These are phyloP conservation scores for Pseudocercospora pini-densiflorae DNA, from an alignment of 2,329 filamentous ascomycete genomes.

Conservation along the genomic window DNA sequence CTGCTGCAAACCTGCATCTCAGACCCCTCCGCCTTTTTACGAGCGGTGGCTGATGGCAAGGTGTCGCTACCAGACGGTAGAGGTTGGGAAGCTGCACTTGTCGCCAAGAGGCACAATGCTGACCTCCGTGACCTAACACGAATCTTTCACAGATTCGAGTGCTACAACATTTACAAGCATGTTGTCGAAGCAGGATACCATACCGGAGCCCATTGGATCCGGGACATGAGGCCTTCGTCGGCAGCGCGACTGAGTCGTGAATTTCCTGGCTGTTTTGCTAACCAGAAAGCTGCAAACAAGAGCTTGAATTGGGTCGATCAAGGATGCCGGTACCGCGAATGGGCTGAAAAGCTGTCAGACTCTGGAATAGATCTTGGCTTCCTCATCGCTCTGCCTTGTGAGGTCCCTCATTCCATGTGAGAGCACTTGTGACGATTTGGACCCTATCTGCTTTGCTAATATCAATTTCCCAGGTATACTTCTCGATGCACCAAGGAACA, in stretches of 20 bases:
- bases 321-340: constrained; percentile 12
- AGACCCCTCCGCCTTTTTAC: constrained; percentile 5
- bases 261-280: not conserved
- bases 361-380: constrained; percentile 1
- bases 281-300: constrained; percentile 13
- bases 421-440: not conserved
- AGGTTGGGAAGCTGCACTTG: constrained; percentile 16
- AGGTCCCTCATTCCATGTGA: constrained; percentile 12
- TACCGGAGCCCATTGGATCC: constrained; percentile 12
- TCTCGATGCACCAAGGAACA: constrained; percentile 13
- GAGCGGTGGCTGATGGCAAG: constrained; percentile 1
- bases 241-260: not conserved
- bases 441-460: not conserved
- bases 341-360: constrained; percentile 4
- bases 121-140: constrained; percentile 9
- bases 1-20: constrained; percentile 8
- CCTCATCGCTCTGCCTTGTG: constrained; percentile 10
- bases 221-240: constrained; percentile 5
- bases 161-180: constrained; percentile 17
- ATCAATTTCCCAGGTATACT: not conserved
- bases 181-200: constrained; percentile 13
- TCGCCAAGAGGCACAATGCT: constrained; percentile 8
- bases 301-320: constrained; percentile 14
- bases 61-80: constrained; percentile 8
- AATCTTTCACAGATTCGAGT: constrained; percentile 13